Percentiles rank a stretch among this genome's conserved stretches.
Evolutionary conservation across 176 grass and related monocot genomes (phyloP).

Genomic region (Otatea glauca): DNA sequence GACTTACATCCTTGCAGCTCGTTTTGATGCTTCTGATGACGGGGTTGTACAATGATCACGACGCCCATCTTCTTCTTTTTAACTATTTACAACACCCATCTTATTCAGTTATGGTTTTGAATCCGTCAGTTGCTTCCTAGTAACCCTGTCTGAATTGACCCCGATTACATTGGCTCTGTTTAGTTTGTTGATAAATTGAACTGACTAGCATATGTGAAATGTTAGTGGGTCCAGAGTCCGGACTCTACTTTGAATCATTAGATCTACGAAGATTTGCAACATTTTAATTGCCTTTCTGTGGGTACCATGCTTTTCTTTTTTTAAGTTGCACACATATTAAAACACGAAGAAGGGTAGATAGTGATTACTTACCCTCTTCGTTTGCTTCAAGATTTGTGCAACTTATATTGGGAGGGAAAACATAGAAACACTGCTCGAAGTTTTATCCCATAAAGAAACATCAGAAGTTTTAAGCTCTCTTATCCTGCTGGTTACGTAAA

Average conservation of each 20-base stretch:
- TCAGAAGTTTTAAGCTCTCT: not conserved
- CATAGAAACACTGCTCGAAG: too few species aligned
- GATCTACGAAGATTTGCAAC: constrained; percentile 7
- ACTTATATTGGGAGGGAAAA: too few species aligned
- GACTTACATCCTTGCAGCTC: constrained; percentile 76
- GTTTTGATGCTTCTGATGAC: constrained; percentile 83
- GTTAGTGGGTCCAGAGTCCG: not conserved
- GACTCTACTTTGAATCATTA: not conserved
- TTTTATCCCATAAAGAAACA: not conserved
- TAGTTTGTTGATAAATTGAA: not conserved
- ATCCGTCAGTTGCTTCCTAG: not conserved
- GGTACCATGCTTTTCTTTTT: too few species aligned
- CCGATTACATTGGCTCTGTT: not conserved
- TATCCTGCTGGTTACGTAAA: not conserved
- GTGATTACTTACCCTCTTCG: too few species aligned
- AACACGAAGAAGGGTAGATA: too few species aligned
- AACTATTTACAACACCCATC: not conserved
- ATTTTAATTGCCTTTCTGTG: not conserved
- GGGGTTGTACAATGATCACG: constrained; percentile 53
- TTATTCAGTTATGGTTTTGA: not conserved
- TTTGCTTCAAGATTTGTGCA: too few species aligned
- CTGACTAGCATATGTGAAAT: not conserved
- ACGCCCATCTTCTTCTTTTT: too few species aligned
- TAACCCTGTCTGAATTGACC: not conserved
- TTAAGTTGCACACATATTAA: too few species aligned